Percentiles rank a stretch among this genome's conserved stretches.
phyloP scores from a whole-genome alignment of 2,329 filamentous ascomycete genomes.

The Annulohypoxylon truncatum region DNA sequence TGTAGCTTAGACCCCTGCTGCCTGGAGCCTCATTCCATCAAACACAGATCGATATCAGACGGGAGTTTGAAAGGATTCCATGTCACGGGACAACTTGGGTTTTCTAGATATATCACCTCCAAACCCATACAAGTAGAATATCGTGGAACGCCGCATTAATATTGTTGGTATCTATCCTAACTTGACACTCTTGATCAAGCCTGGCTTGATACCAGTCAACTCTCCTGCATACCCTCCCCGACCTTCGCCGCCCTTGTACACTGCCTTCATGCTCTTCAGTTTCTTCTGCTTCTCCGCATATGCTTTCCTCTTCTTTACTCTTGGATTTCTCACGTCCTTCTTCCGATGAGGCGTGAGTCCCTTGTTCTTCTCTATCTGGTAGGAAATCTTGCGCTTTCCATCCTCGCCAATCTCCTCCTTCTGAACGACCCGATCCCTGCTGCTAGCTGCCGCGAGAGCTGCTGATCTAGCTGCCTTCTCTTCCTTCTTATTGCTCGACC shows the following conservation, averaged over 20 bases:
- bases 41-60: neutral
- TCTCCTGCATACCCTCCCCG: conserved; percentile 91
- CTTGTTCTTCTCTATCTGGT: conserved; percentile 98
- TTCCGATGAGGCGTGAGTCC: conserved; percentile 87
- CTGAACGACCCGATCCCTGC: conserved; percentile 71
- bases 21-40: neutral
- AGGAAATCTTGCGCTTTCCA: conserved; percentile 92
- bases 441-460: conserved; percentile 70
- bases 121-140: neutral
- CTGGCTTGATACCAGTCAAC: conserved; percentile 93
- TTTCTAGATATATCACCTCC: neutral
- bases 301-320: conserved; percentile 98
- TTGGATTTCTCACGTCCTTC: conserved; percentile 94
- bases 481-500: conserved; percentile 75
- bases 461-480: conserved; percentile 73
- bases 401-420: conserved; percentile 79
- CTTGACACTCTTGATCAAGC: conserved; percentile 92
- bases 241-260: conserved; percentile 88
- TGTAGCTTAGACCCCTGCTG: neutral
- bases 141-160: neutral
- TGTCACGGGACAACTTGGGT: neutral
- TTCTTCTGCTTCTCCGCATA: conserved; percentile 99
- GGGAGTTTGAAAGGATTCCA: neutral
- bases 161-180: conserved; percentile 55
- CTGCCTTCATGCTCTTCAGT: conserved; percentile 83